These are phyloP conservation scores for Euryodendron excelsum DNA, from an alignment of 148 eudicot species.

Conservation along the genomic window DNA sequence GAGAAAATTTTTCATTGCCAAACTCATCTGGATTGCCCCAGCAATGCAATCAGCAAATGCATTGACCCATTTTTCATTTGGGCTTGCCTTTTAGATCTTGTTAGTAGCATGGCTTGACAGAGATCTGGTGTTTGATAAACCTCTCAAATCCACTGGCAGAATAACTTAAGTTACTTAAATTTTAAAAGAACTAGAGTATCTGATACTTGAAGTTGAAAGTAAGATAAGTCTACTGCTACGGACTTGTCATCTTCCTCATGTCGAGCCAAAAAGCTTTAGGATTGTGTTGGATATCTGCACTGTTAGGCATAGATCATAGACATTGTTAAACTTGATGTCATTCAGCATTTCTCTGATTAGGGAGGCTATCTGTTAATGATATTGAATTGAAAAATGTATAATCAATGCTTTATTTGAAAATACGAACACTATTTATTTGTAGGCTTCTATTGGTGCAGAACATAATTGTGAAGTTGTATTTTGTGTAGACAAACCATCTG, in stretches of 20 bases:
- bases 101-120: not conserved
- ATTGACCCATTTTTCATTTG: not conserved
- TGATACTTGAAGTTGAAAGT: not conserved
- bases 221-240: not conserved
- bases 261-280: not conserved
- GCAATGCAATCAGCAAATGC: not conserved
- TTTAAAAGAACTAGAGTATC: not conserved
- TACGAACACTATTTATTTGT: not conserved
- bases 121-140: not conserved
- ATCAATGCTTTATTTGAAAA: slow-evolving; percentile 1
- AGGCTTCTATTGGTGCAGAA: slow-evolving; percentile 3
- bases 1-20: not conserved
- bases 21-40: not conserved
- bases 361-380: not conserved
- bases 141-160: not conserved
- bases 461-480: slow-evolving; percentile 4
- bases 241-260: not conserved
- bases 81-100: not conserved
- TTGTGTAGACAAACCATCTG: not conserved
- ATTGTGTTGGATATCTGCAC: not conserved
- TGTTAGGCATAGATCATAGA: not conserved
- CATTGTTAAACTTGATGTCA: not conserved
- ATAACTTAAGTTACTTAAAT: no score
- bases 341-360: not conserved
- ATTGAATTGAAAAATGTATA: not conserved